A percentile compares a stretch with the other conserved stretches of the same genome.
These are phyloP conservation scores for Rhododendron griersonianum DNA, from an alignment of 148 eudicot genomes.

Conservation along the genomic window DNA sequence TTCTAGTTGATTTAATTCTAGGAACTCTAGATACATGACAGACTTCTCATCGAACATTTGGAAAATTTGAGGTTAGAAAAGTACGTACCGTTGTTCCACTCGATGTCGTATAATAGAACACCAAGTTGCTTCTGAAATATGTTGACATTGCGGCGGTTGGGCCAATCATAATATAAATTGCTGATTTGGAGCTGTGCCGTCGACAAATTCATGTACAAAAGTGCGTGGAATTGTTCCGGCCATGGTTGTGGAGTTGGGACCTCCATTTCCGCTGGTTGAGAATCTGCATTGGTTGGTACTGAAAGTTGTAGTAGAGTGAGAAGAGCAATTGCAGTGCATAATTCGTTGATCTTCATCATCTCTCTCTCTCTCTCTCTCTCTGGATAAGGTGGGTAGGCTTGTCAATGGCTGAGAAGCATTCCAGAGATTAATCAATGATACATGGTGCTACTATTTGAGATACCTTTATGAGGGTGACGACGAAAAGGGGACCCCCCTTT, in stretches of 20 bases:
- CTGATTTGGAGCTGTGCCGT: constrained; percentile 16
- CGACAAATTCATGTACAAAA: constrained; percentile 22
- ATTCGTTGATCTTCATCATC: not conserved
- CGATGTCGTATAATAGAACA: constrained; percentile 27
- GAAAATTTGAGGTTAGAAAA: not conserved
- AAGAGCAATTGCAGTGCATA: not conserved
- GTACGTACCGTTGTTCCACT: constrained; percentile 40
- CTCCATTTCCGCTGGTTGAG: not conserved
- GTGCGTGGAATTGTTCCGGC: constrained; percentile 40
- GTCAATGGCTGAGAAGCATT: not conserved
- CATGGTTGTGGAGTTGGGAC: constrained; percentile 26
- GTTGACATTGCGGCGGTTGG: constrained; percentile 42
- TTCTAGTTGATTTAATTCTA: too few species aligned
- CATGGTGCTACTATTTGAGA: not conserved
- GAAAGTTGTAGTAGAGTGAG: not conserved
- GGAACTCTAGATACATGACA: too few species aligned
- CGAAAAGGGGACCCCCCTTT: not conserved
- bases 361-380: not conserved
- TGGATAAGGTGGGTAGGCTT: not conserved
- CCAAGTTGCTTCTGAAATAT: constrained; percentile 40
- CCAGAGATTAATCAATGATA: not conserved
- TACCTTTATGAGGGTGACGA: not conserved
- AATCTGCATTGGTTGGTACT: not conserved
- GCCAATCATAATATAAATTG: constrained; percentile 41
- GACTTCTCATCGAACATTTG: not conserved